Evolutionary conservation across 495 filamentous ascomycete genomes (phyloP).

Genomic region (Aspergillus nanangensis): DNA sequence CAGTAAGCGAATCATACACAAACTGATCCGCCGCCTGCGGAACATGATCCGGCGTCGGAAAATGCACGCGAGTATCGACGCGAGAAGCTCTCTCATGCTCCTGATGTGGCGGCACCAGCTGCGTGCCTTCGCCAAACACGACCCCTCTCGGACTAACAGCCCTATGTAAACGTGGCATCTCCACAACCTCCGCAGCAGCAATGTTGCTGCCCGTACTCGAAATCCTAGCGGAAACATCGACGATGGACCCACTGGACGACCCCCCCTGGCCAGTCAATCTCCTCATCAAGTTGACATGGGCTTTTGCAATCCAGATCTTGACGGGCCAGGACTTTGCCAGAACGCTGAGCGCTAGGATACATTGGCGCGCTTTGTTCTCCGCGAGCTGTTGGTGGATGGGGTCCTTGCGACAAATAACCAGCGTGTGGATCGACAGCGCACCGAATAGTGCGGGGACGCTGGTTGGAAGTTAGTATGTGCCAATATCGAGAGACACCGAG

Average conservation of each 20-base stretch:
- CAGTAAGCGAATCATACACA: conserved; percentile 1
- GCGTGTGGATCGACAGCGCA: conserved; percentile 11
- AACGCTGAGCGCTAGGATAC: conserved; percentile 14
- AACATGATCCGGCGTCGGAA: background rate
- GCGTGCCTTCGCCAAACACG: background rate
- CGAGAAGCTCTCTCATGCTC: no score
- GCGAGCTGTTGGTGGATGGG: conserved; percentile 10
- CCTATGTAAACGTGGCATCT: background rate
- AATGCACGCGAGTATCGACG: no score
- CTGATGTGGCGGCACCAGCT: no score
- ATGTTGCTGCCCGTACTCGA: background rate
- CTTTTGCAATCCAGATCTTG: conserved; percentile 11
- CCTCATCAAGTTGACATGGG: conserved; percentile 13
- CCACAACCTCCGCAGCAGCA: background rate
- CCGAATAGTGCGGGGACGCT: conserved; percentile 12
- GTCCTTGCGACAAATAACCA: conserved; percentile 9
- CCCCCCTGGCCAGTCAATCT: conserved; percentile 8
- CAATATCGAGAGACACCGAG: no score
- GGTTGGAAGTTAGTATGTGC: background rate
- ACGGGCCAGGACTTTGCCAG: conserved; percentile 17
- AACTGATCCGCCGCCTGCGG: background rate
- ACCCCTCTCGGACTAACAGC: background rate
- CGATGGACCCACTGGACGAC: background rate
- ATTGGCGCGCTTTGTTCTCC: conserved; percentile 16
- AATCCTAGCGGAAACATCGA: conserved; percentile 8